Conservation (phyloP, 2,329 filamentous ascomycete species). For the Metarhizium robertsii region DNA sequence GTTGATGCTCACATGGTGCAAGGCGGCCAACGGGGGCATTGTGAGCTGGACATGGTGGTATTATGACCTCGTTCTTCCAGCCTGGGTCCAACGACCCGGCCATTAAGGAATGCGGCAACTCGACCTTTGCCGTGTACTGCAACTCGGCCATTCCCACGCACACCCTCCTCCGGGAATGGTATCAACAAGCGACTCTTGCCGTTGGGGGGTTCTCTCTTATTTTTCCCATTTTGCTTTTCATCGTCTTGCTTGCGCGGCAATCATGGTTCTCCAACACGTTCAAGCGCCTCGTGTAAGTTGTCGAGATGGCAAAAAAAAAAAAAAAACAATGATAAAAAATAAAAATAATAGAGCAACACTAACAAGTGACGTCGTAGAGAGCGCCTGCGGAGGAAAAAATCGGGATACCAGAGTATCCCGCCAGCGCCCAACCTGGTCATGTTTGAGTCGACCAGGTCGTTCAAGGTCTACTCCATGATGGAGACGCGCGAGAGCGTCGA, state of each 20-base stretch:
- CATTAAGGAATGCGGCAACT: conserved; percentile 12
- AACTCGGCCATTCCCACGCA: conserved; percentile 16
- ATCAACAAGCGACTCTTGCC: conserved; percentile 18
- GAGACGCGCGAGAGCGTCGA: background rate
- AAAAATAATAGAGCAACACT: background rate
- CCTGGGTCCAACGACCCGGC: conserved; percentile 19
- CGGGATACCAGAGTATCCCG: background rate
- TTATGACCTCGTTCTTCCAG: conserved; percentile 26
- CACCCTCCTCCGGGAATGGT: conserved; percentile 13
- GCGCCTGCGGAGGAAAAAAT: background rate
- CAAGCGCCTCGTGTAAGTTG: background rate
- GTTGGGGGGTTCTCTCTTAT: conserved; percentile 8
- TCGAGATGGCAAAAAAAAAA: background rate
- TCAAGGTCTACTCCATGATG: background rate
- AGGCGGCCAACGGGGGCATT: background rate
- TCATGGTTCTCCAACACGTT: background rate
- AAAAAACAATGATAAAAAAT: too few species aligned
- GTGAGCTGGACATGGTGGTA: background rate
- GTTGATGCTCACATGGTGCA: too few species aligned
- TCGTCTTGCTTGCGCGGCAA: background rate
- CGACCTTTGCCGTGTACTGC: conserved; percentile 20
- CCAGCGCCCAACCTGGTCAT: background rate
- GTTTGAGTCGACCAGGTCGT: background rate
- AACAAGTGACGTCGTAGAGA: background rate
- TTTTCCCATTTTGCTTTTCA: background rate